Base-by-base conservation (phyloP, 2,329 filamentous ascomycete genomes). In the Stagonosporopsis chrysanthemi region DNA sequence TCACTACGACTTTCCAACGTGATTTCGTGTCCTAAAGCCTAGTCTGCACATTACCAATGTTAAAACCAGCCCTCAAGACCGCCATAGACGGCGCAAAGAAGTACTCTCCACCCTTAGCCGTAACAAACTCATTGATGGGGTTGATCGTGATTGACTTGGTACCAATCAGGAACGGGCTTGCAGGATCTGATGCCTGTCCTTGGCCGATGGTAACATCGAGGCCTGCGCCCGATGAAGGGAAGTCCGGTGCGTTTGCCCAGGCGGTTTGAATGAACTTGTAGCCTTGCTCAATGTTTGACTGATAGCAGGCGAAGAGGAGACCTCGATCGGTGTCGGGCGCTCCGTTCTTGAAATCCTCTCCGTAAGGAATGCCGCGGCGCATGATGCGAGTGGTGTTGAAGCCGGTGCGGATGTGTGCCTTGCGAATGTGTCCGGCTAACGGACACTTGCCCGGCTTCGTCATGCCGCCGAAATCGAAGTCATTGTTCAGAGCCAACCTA, bases 351-450 rank as follows among this genome's bases (percentile, higher is more conserved):
- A 52, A 57, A n/a, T 57, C 54, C 5, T 52, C 39, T 4, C 54
- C 54, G n/a, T 57, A 57, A n/a, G 54, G 54, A 12, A 57, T 57
- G 6, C 54, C 54, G 12, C 54, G 48, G 38, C 54, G 48, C 54
- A 57, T 57, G 6, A 57, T 57, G 11, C 54, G 54, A 36, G 48
- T 19, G 2, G 38, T 14, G 14, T 39, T 33, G 23, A 47, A 40
- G 11, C 22, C 6, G 4, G 7, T 17, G 11, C 54, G 54, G 11
- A 57, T 57, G 26, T 57, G 43, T 11, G 54, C 54, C 26, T 57
- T 57, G 24, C 54, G 54, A 11, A 57, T 44, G 7, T 57, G 54
- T 6, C 36, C 54, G 28, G 54, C 54, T 24, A 57, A 6, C n/a
- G 54, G 54, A 12, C 54, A 57, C 11, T 43, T 45, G n/a, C 48